Evolutionary conservation across 1,139 yeast genomes (phyloP).

Genomic region (Yamadazyma trypodendri): DNA sequence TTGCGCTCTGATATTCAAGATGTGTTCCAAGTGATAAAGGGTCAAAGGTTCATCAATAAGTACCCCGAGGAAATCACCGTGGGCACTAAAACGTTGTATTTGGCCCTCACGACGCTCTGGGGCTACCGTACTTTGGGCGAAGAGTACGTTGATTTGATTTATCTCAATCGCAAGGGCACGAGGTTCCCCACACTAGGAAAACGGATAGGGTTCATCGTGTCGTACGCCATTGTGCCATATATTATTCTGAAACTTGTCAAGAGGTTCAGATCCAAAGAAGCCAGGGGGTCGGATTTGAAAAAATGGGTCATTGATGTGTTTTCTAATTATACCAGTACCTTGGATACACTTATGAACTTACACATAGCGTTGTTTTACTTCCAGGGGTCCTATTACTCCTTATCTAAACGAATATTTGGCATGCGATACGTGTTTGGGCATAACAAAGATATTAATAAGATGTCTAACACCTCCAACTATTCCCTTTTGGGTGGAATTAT

Average conservation of each 20-base stretch:
- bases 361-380: slow-evolving; percentile 84
- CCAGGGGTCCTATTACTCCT: slow-evolving; percentile 73
- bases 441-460: slow-evolving; percentile 46
- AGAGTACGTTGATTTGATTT: slow-evolving; percentile 84
- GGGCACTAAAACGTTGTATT: slow-evolving; percentile 57
- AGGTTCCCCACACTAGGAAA: slow-evolving; percentile 47
- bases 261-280: slow-evolving; percentile 21
- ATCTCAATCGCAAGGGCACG: slow-evolving; percentile 54
- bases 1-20: slow-evolving; percentile 57
- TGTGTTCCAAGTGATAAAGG: slow-evolving; percentile 54
- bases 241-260: slow-evolving; percentile 35
- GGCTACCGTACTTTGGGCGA: slow-evolving; percentile 89
- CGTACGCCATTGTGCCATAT: slow-evolving; percentile 61
- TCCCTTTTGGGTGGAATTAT: slow-evolving; percentile 75
- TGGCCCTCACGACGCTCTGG: slow-evolving; percentile 66
- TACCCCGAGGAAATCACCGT: slow-evolving; percentile 64
- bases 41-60: slow-evolving; percentile 66
- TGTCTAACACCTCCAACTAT: slow-evolving; percentile 56
- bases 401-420: slow-evolving; percentile 77
- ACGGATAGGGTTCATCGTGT: slow-evolving; percentile 52
- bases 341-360: slow-evolving; percentile 56
- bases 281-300: slow-evolving; percentile 14
- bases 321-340: slow-evolving; percentile 40
- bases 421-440: slow-evolving; percentile 76
- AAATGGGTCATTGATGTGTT: slow-evolving; percentile 20